These are phyloP conservation scores for Phytophthora hibernalis DNA, from an alignment of 352 stramenopile genomes.

Conservation along the genomic window DNA sequence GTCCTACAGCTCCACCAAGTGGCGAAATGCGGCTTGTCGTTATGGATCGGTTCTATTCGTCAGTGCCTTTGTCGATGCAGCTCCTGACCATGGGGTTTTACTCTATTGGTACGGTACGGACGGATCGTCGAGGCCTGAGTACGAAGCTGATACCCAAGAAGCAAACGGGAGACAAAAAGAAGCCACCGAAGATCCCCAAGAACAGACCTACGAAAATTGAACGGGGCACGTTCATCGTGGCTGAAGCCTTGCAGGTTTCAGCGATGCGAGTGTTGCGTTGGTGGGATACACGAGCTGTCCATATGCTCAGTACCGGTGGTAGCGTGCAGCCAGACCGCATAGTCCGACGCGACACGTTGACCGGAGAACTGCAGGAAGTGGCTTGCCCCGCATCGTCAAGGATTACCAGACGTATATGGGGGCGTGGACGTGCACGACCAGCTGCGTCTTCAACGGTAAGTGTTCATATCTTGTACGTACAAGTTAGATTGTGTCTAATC, in stretches of 20 bases:
- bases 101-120: neutral
- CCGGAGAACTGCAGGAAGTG: neutral
- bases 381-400: neutral
- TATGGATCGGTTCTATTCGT: neutral
- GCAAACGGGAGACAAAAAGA: neutral
- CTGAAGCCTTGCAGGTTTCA: neutral
- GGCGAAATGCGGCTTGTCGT: neutral
- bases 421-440: conserved; percentile 4
- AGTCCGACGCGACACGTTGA: neutral
- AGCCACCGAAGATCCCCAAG: neutral
- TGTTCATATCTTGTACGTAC: neutral
- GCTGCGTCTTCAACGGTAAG: neutral
- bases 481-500: too few species aligned
- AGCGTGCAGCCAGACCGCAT: neutral
- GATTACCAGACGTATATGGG: neutral
- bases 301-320: neutral
- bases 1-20: neutral
- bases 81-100: neutral
- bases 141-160: neutral
- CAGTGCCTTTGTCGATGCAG: neutral
- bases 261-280: neutral
- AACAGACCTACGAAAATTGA: neutral
- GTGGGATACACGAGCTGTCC: neutral
- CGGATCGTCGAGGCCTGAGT: neutral
- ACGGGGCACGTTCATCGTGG: neutral